Conservation (phyloP, 306 rosid species). For the Cucumis cinereus region DNA sequence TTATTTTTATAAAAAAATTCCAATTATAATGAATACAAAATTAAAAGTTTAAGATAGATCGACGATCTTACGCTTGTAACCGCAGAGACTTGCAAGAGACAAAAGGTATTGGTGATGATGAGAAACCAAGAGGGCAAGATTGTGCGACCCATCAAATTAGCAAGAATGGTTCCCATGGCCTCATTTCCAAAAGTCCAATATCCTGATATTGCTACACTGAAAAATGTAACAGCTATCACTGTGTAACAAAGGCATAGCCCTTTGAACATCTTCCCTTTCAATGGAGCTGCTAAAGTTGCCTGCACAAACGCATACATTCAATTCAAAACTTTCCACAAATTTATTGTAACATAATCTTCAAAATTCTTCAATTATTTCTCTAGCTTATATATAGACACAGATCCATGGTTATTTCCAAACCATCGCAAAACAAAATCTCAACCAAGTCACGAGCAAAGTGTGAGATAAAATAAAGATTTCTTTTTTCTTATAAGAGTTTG, state of each 20-base stretch:
- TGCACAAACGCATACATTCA: constrained; percentile 6
- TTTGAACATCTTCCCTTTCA: constrained; percentile 73
- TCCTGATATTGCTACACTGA: constrained; percentile 54
- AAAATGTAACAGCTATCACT: constrained; percentile 39
- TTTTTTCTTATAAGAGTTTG: too few relatives aligned
- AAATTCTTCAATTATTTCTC: too few relatives aligned
- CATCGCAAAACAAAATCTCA: too few relatives aligned
- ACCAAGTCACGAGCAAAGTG: too few relatives aligned
- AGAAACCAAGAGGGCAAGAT: constrained; percentile 62
- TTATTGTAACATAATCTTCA: too few relatives aligned
- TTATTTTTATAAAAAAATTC: too few relatives aligned
- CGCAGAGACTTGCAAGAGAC: constrained; percentile 41
- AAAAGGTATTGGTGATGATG: constrained; percentile 45
- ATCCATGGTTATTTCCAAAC: too few relatives aligned
- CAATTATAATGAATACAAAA: too few relatives aligned
- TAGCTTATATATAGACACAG: too few relatives aligned
- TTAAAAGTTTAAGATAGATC: not conserved
- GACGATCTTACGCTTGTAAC: constrained; percentile 38
- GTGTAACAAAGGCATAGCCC: constrained; percentile 58
- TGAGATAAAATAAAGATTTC: too few relatives aligned
- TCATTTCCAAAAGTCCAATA: constrained; percentile 85
- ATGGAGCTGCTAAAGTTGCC: constrained; percentile 79
- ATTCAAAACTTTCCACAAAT: too few relatives aligned
- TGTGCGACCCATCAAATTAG: constrained; percentile 29
- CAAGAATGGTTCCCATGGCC: constrained; percentile 32